Percentiles rank a stretch among this genome's conserved stretches.
Evolutionary conservation across 1,284 basidiomycete species (phyloP).

Genomic region (Sparassis latifolia): DNA sequence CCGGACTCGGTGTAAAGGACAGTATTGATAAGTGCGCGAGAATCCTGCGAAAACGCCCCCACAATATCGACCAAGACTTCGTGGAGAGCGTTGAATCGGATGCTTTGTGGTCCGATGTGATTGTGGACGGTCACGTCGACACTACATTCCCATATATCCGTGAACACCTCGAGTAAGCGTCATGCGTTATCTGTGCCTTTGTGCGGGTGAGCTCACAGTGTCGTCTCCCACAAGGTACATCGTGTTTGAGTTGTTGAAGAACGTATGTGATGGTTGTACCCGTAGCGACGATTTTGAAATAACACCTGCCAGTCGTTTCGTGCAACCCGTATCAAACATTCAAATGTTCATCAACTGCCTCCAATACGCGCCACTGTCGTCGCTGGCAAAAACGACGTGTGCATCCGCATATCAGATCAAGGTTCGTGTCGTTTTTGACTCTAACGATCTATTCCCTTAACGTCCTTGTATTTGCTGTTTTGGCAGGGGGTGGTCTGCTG

Average conservation of each 20-base stretch:
- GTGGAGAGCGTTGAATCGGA: constrained; percentile 21
- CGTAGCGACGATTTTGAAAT: constrained; percentile 17
- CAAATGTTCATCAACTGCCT: constrained; percentile 35
- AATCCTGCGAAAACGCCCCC: constrained; percentile 49
- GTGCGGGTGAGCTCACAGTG: too few species aligned
- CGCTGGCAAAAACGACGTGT: constrained; percentile 63
- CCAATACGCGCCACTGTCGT: constrained; percentile 70
- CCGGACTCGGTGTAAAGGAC: constrained; percentile 62
- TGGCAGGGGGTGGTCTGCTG: constrained; percentile 62
- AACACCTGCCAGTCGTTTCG: constrained; percentile 50
- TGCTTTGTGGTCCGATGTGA: constrained; percentile 55
- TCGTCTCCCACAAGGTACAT: constrained; percentile 55
- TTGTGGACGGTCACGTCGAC: constrained; percentile 69
- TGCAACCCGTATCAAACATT: constrained; percentile 51
- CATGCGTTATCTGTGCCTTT: neutral
- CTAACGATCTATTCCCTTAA: neutral
- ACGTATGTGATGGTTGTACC: constrained; percentile 36
- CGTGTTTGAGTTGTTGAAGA: constrained; percentile 84
- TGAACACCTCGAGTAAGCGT: constrained; percentile 76
- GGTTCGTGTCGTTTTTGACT: constrained; percentile 34
- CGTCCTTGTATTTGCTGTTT: neutral
- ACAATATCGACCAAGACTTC: constrained; percentile 36
- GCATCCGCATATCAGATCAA: constrained; percentile 82
- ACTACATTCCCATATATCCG: constrained; percentile 81
- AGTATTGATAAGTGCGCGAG: constrained; percentile 65